These are phyloP conservation scores for Flaveria brownii DNA, from an alignment of 129 eudicot genomes.

Conservation along the genomic window DNA sequence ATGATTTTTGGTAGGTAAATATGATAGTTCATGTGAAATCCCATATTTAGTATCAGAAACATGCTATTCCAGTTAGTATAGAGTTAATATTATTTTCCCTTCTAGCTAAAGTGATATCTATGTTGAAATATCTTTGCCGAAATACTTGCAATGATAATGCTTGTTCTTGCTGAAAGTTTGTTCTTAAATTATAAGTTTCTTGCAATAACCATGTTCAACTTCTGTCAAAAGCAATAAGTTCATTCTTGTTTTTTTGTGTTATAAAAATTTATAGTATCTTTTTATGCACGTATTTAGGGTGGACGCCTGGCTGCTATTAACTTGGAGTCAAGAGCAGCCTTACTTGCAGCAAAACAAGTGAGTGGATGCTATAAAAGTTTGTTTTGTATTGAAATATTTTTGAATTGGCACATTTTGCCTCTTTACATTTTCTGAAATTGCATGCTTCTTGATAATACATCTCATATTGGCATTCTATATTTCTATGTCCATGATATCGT, in stretches of 20 bases:
- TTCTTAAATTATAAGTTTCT: background rate
- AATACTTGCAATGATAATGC: background rate
- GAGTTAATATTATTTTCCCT: background rate
- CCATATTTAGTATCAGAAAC: background rate
- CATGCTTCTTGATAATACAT: slow-evolving; percentile 1
- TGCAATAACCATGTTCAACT: slow-evolving; percentile 5
- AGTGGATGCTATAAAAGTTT: slow-evolving; percentile 5
- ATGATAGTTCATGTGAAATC: background rate
- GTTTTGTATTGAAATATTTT: slow-evolving; percentile 1
- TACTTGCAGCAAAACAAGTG: slow-evolving; percentile 85
- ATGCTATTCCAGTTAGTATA: slow-evolving; percentile 7
- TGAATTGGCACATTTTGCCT: background rate
- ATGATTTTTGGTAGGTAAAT: background rate
- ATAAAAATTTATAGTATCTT: background rate
- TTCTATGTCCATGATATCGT: background rate
- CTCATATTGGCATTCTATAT: background rate
- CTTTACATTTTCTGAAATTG: background rate
- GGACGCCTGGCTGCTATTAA: slow-evolving; percentile 80
- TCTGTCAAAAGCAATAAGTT: background rate
- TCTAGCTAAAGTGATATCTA: background rate
- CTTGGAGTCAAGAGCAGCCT: slow-evolving; percentile 69
- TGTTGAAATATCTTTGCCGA: background rate
- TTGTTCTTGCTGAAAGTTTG: background rate
- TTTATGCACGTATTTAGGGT: slow-evolving; percentile 44
- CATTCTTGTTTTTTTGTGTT: background rate